A percentile compares a stretch with the other conserved stretches of the same genome.
Evolutionary conservation across 1,139 yeast genomes (phyloP).

Genomic region (Hanseniaspora sp.): DNA sequence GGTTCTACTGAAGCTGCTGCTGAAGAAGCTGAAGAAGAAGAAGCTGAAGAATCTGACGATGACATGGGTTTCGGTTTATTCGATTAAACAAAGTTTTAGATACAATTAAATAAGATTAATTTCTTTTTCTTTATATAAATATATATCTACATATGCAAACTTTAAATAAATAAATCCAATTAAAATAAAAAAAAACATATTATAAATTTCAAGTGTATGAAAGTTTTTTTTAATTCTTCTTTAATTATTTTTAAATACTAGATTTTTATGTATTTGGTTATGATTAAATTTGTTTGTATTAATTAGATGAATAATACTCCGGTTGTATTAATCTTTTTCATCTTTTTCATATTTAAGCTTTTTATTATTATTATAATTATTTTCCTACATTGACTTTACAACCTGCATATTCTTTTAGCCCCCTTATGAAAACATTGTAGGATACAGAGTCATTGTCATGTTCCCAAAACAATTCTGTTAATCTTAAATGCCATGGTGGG

Average conservation of each 20-base stretch:
- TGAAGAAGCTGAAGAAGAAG: constrained; percentile 36
- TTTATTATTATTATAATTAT: constrained; percentile 23
- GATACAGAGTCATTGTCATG: constrained; percentile 69
- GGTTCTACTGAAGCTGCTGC: constrained; percentile 55
- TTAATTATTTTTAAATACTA: background rate
- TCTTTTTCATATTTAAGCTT: background rate
- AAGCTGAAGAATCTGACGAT: constrained; percentile 58
- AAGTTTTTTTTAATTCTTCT: background rate
- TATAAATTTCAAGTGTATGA: too few relatives aligned
- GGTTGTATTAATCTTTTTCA: background rate
- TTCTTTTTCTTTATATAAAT: background rate
- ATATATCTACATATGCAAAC: background rate
- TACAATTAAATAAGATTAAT: background rate
- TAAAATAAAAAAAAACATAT: background rate
- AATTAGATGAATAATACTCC: background rate
- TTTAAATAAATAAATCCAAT: background rate
- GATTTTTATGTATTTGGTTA: background rate
- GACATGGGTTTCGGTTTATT: constrained; percentile 75
- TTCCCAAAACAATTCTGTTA: constrained; percentile 85
- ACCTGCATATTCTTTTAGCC: constrained; percentile 64
- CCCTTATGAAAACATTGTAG: constrained; percentile 77
- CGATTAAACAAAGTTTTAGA: constrained; percentile 36
- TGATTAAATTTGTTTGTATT: too few relatives aligned
- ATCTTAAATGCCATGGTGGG: constrained; percentile 95
- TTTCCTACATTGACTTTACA: constrained; percentile 85